Evolutionary conservation across 2,329 filamentous ascomycete genomes (phyloP).

Genomic region (Cryoendolithus antarcticus): DNA sequence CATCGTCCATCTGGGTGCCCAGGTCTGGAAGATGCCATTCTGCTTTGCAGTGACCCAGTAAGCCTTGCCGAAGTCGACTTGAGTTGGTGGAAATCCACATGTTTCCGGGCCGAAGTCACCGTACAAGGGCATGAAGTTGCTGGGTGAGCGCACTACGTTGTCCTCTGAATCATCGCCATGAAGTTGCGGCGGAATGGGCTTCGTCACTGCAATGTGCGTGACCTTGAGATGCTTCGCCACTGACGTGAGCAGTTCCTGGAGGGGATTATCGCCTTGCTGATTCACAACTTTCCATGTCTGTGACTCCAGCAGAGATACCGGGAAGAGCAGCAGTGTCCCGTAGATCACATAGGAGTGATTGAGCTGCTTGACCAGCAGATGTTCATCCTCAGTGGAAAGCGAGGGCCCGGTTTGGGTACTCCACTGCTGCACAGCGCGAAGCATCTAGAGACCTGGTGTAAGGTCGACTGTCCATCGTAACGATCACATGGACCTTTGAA

Average conservation of each 20-base stretch:
- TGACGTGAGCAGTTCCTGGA: conserved; percentile 28
- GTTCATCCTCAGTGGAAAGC: too few relatives aligned
- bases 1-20: conserved; percentile 88
- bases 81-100: conserved; percentile 16
- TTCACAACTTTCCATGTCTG: conserved; percentile 24
- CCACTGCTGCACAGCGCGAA: too few relatives aligned
- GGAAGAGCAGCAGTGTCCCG: conserved; percentile 45
- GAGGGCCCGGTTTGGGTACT: too few relatives aligned
- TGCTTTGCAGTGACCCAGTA: conserved; percentile 73
- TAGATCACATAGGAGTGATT: conserved; percentile 41
- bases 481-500: too few relatives aligned
- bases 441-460: too few relatives aligned
- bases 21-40: conserved; percentile 64
- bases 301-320: conserved; percentile 32
- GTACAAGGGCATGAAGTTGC: conserved; percentile 54
- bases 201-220: conserved; percentile 48
- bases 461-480: too few relatives aligned
- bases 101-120: conserved; percentile 58
- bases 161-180: conserved; percentile 27
- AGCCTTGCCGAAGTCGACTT: conserved; percentile 48
- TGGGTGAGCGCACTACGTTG: conserved; percentile 65
- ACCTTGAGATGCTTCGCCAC: conserved; percentile 32
- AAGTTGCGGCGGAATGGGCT: conserved; percentile 35
- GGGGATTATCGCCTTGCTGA: conserved; percentile 16
- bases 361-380: not conserved